A percentile compares a stretch with the other conserved stretches of the same genome.
phyloP scores from a whole-genome alignment of 805 yeast genomes.

The Yarrowia osloensis region DNA sequence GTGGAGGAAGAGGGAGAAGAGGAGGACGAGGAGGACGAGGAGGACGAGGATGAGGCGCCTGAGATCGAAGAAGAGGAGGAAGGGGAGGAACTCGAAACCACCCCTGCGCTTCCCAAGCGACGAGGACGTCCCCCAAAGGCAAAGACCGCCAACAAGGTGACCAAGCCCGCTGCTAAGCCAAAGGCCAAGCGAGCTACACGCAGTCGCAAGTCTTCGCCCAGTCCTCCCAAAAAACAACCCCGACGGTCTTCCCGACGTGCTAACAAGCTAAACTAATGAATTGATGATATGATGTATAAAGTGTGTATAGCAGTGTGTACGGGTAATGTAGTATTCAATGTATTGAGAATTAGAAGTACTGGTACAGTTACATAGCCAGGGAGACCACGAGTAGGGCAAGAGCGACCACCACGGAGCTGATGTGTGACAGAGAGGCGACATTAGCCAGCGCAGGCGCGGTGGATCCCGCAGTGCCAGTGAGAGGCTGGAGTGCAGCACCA shows the following conservation, averaged over 20 bases:
- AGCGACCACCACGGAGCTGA: slow-evolving; percentile 20
- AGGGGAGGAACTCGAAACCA: background rate
- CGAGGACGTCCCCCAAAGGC: slow-evolving; percentile 1
- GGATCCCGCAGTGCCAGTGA: background rate
- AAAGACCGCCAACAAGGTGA: background rate
- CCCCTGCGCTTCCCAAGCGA: slow-evolving; percentile 4
- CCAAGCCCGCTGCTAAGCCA: slow-evolving; percentile 1
- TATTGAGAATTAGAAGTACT: too few relatives aligned
- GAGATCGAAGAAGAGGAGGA: background rate
- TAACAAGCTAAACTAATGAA: background rate
- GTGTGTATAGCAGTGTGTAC: background rate
- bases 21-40: background rate
- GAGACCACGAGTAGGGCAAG: background rate
- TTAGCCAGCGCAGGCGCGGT: slow-evolving; percentile 9
- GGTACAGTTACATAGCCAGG: too few relatives aligned
- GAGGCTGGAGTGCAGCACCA: slow-evolving; percentile 1
- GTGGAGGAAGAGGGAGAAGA: background rate
- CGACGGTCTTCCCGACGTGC: slow-evolving; percentile 22
- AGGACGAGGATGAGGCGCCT: too few relatives aligned
- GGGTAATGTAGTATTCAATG: too few relatives aligned
- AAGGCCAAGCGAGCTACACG: background rate
- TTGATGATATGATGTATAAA: slow-evolving; percentile 3
- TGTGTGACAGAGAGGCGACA: slow-evolving; percentile 14
- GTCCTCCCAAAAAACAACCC: background rate
- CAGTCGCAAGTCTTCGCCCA: background rate